Evolutionary conservation across 1,284 basidiomycete genomes (phyloP).

Genomic region (Earliella scabrosa): DNA sequence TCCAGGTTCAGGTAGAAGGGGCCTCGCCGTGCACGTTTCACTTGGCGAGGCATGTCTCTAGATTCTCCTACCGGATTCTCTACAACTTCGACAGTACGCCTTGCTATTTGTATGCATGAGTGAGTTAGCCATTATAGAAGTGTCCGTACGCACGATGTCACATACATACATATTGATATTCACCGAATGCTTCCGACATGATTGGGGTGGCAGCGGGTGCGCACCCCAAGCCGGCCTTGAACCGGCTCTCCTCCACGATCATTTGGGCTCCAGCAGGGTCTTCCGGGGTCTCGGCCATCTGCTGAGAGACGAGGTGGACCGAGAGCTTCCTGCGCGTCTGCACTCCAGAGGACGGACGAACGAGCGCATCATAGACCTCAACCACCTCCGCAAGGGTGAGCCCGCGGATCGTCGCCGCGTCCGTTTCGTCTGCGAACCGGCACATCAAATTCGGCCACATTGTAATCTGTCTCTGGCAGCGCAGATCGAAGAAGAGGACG

Average conservation of each 20-base stretch:
- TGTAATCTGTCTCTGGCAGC: neutral
- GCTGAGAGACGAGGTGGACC: conserved; percentile 33
- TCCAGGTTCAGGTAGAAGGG: no score
- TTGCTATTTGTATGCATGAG: no score
- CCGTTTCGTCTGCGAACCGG: conserved; percentile 26
- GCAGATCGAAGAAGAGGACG: neutral
- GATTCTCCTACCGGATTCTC: no score
- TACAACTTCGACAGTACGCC: no score
- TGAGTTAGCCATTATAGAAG: no score
- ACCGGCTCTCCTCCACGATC: conserved; percentile 11
- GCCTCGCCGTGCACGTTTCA: no score
- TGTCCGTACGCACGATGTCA: no score
- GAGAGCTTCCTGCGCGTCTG: conserved; percentile 33
- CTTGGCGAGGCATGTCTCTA: no score
- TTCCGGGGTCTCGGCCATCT: conserved; percentile 15
- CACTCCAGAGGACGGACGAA: conserved; percentile 25
- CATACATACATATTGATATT: no score
- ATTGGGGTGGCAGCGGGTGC: conserved; percentile 29
- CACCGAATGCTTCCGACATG: conserved; percentile 16
- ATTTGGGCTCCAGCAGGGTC: neutral
- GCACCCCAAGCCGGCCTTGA: conserved; percentile 29
- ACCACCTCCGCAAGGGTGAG: conserved; percentile 28
- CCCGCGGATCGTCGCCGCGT: conserved; percentile 25
- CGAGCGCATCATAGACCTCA: conserved; percentile 27
- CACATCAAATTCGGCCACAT: neutral